phyloP scores from a whole-genome alignment of 1,284 basidiomycete species.

The Ustilago sp. region DNA sequence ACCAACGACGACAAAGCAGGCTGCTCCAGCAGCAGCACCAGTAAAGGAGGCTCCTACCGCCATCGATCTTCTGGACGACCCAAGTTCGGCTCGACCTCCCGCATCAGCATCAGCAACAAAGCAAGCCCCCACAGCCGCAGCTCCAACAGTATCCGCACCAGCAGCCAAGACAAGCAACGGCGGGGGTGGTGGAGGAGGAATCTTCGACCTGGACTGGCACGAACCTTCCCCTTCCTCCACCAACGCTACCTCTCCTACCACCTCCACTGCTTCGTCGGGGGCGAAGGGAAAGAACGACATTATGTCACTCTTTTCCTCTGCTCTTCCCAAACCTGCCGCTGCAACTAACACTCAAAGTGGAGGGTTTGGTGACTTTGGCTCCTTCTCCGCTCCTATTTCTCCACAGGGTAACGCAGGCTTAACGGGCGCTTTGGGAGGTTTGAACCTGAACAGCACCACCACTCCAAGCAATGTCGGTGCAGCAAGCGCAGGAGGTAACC shows the following conservation, averaged over 20 bases:
- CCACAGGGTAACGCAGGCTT: slow-evolving; percentile 6
- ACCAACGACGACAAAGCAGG: slow-evolving; percentile 1
- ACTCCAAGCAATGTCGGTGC: neutral
- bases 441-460: slow-evolving; percentile 21
- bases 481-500: slow-evolving; percentile 7
- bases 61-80: slow-evolving; percentile 44
- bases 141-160: slow-evolving; percentile 21
- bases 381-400: slow-evolving; percentile 12
- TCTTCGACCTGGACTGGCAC: slow-evolving; percentile 86
- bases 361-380: slow-evolving; percentile 38
- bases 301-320: slow-evolving; percentile 77
- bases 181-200: slow-evolving; percentile 74
- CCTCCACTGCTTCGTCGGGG: slow-evolving; percentile 6
- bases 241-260: slow-evolving; percentile 71
- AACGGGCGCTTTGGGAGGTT: slow-evolving; percentile 25
- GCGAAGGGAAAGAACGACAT: slow-evolving; percentile 79
- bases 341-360: neutral
- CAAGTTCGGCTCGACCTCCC: slow-evolving; percentile 15
- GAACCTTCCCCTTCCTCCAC: slow-evolving; percentile 63
- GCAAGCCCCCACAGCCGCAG: slow-evolving; percentile 13
- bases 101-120: slow-evolving; percentile 17
- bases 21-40: neutral
- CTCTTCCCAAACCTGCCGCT: slow-evolving; percentile 7
- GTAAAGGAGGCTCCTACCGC: slow-evolving; percentile 5
- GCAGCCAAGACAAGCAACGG: slow-evolving; percentile 61